Percentiles rank a stretch among this genome's conserved stretches.
These are phyloP conservation scores for Ascochyta fabae DNA, from an alignment of 2,329 filamentous ascomycete genomes.

Conservation along the genomic window DNA sequence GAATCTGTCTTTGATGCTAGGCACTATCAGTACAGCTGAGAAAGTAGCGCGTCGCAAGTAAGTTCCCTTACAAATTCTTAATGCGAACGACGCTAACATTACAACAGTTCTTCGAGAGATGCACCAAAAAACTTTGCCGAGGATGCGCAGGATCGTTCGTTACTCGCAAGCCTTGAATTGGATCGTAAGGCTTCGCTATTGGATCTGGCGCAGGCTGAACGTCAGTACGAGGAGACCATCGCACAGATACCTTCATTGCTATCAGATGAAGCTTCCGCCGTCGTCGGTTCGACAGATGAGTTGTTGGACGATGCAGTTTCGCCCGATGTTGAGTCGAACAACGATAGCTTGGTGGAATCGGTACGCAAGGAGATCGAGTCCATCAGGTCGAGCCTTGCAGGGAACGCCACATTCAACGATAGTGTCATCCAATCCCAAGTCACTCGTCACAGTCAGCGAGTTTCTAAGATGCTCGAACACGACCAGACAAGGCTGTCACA, in stretches of 20 bases:
- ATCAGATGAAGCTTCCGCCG: too few species aligned
- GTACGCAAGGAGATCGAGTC: background rate
- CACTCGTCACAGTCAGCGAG: too few species aligned
- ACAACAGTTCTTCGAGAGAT: background rate
- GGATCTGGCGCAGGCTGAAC: too few species aligned
- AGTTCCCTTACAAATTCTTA: background rate
- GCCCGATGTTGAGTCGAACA: background rate
- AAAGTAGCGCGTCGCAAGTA: conserved; percentile 22
- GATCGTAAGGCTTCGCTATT: conserved; percentile 20
- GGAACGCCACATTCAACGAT: too few species aligned
- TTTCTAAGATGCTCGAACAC: too few species aligned
- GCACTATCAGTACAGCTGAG: conserved; percentile 30
- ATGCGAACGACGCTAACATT: background rate
- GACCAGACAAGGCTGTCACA: too few species aligned
- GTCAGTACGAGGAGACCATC: too few species aligned
- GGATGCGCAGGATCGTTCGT: conserved; percentile 21
- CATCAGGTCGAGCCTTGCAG: background rate
- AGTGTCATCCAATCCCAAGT: too few species aligned
- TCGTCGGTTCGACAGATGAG: too few species aligned
- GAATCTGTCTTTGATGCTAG: conserved; percentile 29
- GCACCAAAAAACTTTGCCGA: conserved; percentile 2
- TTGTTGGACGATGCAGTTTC: background rate
- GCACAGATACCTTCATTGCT: background rate
- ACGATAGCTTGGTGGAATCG: background rate
- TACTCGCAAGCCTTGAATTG: conserved; percentile 23